These are phyloP conservation scores for Acarospora socialis DNA, from an alignment of 2,329 filamentous ascomycete genomes.

Conservation along the genomic window DNA sequence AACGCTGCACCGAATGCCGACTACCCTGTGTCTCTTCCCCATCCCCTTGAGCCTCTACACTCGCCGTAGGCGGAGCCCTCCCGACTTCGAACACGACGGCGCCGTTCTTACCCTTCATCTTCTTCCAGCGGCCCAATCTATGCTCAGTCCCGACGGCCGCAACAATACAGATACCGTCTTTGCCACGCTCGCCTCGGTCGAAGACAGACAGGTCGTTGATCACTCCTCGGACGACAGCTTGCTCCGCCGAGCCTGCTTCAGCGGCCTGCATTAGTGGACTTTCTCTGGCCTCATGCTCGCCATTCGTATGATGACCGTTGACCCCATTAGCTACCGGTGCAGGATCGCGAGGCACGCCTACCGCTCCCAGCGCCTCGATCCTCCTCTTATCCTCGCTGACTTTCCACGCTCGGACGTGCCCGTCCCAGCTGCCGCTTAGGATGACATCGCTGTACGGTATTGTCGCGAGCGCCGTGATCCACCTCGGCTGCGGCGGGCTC, in stretches of 20 bases:
- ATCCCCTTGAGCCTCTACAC: slow-evolving; percentile 13
- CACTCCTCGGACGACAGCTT: slow-evolving; percentile 49
- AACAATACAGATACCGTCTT: slow-evolving; percentile 64
- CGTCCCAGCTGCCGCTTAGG: slow-evolving; percentile 89
- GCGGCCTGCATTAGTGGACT: slow-evolving; percentile 6
- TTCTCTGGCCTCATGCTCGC: slow-evolving; percentile 5
- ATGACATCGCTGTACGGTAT: slow-evolving; percentile 85
- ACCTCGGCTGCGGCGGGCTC: slow-evolving; percentile 56
- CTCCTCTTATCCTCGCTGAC: slow-evolving; percentile 69
- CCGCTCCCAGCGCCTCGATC: slow-evolving; percentile 56
- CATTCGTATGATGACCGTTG: slow-evolving; percentile 16
- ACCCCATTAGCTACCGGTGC: slow-evolving; percentile 15
- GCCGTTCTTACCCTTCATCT: slow-evolving; percentile 56
- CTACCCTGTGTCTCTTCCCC: no score
- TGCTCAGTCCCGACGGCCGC: slow-evolving; percentile 81
- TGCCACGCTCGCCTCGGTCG: slow-evolving; percentile 34
- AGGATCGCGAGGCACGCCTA: slow-evolving; percentile 31
- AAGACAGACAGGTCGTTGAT: slow-evolving; percentile 82
- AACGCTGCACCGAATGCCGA: no score
- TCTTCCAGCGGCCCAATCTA: slow-evolving; percentile 70
- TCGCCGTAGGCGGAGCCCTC: slow-evolving; percentile 33
- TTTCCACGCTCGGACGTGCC: slow-evolving; percentile 70
- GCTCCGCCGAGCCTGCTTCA: slow-evolving; percentile 1
- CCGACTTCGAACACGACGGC: slow-evolving; percentile 85
- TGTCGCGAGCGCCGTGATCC: slow-evolving; percentile 77